Base-by-base conservation (phyloP, 2,329 filamentous ascomycete genomes). In the Sarocladium kiliense region DNA sequence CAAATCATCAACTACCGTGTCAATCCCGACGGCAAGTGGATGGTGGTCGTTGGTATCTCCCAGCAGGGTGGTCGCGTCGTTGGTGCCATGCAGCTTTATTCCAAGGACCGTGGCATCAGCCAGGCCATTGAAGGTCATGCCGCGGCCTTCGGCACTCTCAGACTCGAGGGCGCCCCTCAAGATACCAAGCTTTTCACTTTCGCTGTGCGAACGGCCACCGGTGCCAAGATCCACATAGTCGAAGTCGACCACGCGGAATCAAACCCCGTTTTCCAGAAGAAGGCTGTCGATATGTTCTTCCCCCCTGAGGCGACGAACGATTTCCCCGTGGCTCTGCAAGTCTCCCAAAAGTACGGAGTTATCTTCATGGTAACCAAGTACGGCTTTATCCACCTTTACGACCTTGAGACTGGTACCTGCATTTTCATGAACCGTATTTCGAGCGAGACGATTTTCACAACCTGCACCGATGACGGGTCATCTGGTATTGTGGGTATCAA, bases 381-480 rank as follows among this genome's bases (percentile, higher is more conserved):
- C 67, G 94, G 94, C 54, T 99, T 97, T 75, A 97, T 99, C 65
- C 94, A 99, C 74, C 83, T 99, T 23, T 97, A 99, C 75, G 95
- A 99, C 67, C 84, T 99, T 56, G 95, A 99, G 77, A 94, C 89
- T 7, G 95, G 90, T 57, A 89, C 88, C 12, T 95, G 91, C 70
- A 94, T 99, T 69, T 99, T 97, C 82, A 95, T 99, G 91, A 99
- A 99, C 80, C 88, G 95, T 64, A 99, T 99, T 66, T 99, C 94
- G 32, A 96, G 91, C 77, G 94, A 99, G 70, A 99, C 94, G 25
- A 97, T 99, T 70, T 99, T 99, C 77, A 95, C 93, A 25, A 97
- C 92, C 19, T 88, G 90, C 47, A 77, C 86, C 34, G 94, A 99
- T 69, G 81, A 82, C 55, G 86, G 91, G 21, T 95, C 91, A 18